phyloP scores from a whole-genome alignment of 2,329 filamentous ascomycete genomes.

The Ceratocystis smalleyi region DNA sequence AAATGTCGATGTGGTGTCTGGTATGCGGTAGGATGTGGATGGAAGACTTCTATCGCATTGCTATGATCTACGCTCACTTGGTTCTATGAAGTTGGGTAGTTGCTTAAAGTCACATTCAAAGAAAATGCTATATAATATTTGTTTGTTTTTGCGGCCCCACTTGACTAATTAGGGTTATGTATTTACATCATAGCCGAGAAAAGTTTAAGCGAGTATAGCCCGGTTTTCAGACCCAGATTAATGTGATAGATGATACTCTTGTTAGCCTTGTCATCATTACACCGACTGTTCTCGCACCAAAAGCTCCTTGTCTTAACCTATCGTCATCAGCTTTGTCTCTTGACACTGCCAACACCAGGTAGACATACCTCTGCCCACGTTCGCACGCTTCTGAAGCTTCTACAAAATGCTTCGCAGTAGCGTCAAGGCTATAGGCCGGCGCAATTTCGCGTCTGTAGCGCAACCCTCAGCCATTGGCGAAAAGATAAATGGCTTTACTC shows the following conservation, averaged over 20 bases:
- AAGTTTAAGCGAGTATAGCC: slow-evolving; percentile 1
- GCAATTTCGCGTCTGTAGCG: slow-evolving; percentile 14
- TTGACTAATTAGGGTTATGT: neutral
- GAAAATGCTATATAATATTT: neutral
- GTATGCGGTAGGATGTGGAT: neutral
- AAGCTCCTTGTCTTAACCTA: neutral
- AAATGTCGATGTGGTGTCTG: neutral
- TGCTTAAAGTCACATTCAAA: neutral
- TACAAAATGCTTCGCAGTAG: slow-evolving; percentile 14
- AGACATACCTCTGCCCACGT: neutral
- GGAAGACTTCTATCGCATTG: neutral
- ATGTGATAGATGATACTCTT: neutral
- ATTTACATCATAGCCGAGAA: neutral
- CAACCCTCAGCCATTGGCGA: slow-evolving; percentile 55
- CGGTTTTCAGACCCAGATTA: neutral
- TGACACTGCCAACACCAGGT: neutral
- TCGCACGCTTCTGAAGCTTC: neutral
- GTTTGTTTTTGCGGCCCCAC: neutral
- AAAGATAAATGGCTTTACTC: slow-evolving; percentile 82
- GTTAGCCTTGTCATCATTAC: neutral
- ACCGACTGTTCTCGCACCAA: neutral
- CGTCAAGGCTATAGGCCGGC: slow-evolving; percentile 13
- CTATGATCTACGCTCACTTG: neutral
- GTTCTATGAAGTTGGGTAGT: neutral
- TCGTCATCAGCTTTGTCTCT: neutral